Conservation (phyloP, 345 rosid genomes). For the Syzygium jambos region DNA sequence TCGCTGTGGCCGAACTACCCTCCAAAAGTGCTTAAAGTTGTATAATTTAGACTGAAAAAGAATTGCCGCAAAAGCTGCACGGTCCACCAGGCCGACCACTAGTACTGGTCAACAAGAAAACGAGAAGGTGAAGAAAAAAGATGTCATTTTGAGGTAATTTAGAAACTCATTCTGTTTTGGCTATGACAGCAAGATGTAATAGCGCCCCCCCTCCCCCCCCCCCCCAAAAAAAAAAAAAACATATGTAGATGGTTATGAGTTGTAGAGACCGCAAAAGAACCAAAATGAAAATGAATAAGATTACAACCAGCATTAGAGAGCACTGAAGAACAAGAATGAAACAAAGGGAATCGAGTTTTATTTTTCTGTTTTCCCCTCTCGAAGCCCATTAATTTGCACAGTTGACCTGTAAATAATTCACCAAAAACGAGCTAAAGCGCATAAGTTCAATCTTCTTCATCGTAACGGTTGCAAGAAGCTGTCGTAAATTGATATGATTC, state of each 20-base stretch:
- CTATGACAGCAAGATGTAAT: background rate
- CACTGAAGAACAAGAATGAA: background rate
- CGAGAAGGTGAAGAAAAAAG: background rate
- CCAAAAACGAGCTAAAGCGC: background rate
- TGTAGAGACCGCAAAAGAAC: background rate
- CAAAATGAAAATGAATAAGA: background rate
- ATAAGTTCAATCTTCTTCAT: background rate
- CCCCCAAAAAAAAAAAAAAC: no score
- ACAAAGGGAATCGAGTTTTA: background rate
- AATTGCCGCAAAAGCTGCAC: background rate
- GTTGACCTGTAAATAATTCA: background rate
- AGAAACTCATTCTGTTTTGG: background rate
- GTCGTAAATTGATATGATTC: background rate
- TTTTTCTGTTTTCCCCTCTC: background rate
- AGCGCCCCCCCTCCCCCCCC: no score
- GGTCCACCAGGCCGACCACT: background rate
- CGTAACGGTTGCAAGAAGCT: background rate
- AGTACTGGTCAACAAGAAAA: background rate
- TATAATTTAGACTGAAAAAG: background rate
- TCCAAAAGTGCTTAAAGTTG: background rate
- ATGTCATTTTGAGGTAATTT: background rate
- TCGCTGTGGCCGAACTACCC: background rate
- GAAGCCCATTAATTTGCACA: background rate
- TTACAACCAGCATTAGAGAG: background rate
- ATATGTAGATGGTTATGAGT: background rate